Percentiles rank a stretch among this genome's conserved stretches.
Evolutionary conservation across 129 eudicot species (phyloP).

Genomic region (Escallonia herrerae): DNA sequence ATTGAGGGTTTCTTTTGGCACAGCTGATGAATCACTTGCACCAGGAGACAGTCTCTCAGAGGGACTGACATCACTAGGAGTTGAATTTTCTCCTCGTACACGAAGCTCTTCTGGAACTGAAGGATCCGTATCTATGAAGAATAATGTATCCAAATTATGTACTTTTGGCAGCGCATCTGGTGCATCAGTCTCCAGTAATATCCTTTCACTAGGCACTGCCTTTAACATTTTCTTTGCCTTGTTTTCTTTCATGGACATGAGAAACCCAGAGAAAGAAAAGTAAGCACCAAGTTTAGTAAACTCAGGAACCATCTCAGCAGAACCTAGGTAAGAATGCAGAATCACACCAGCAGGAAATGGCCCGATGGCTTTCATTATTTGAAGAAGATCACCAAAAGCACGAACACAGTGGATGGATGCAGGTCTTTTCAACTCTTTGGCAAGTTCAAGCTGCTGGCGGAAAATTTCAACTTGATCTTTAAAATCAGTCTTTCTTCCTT

Average conservation of each 20-base stretch:
- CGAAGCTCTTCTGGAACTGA: conserved; percentile 10
- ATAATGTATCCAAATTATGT: conserved; percentile 26
- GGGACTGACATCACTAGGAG: conserved; percentile 1
- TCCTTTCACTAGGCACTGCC: conserved; percentile 68
- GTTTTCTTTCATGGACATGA: conserved; percentile 68
- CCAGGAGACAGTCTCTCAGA: conserved; percentile 6
- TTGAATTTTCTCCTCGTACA: background rate
- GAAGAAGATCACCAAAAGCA: conserved; percentile 87
- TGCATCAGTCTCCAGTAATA: conserved; percentile 91
- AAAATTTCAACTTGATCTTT: conserved; percentile 64
- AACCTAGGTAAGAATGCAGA: conserved; percentile 82
- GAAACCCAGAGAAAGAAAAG: conserved; percentile 91
- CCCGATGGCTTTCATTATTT: conserved; percentile 53
- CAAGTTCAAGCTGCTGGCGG: conserved; percentile 73
- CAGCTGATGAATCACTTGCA: conserved; percentile 8
- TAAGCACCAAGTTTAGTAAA: conserved; percentile 80
- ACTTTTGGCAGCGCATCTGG: conserved; percentile 78
- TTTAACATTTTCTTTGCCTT: conserved; percentile 88
- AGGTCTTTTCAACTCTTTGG: conserved; percentile 75
- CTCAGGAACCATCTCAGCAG: conserved; percentile 96
- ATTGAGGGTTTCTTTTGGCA: conserved; percentile 43
- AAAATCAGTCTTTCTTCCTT: conserved; percentile 59
- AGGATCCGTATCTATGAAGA: conserved; percentile 39
- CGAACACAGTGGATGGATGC: conserved; percentile 95
- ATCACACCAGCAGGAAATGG: conserved; percentile 87